A percentile compares a stretch with the other conserved stretches of the same genome.
phyloP scores from a whole-genome alignment of 2,329 filamentous ascomycete species.

The Neospermospora avenae region DNA sequence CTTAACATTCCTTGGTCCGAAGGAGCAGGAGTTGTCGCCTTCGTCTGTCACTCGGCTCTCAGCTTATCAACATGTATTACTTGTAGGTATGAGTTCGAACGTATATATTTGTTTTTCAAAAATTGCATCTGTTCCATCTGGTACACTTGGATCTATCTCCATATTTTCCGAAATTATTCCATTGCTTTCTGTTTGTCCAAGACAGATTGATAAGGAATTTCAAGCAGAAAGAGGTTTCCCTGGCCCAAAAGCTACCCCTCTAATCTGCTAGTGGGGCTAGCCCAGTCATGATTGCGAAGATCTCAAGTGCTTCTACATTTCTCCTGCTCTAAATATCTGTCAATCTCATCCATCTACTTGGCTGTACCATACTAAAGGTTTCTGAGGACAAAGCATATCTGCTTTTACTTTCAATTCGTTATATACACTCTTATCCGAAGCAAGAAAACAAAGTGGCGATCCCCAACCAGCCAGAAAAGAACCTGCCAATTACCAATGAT shows the following conservation, averaged over 20 bases:
- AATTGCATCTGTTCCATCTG: too few species aligned
- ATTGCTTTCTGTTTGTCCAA: not conserved
- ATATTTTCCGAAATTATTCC: not conserved
- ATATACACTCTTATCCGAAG: not conserved
- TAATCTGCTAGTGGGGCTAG: not conserved
- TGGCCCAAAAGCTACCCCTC: not conserved
- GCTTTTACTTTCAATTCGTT: not conserved
- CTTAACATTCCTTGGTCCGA: too few species aligned
- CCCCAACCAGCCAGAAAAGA: not conserved
- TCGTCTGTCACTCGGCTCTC: too few species aligned
- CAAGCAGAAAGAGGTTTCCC: not conserved
- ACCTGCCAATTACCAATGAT: constrained; percentile 34
- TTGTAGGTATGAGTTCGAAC: too few species aligned
- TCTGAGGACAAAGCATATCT: not conserved
- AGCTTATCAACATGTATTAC: too few species aligned
- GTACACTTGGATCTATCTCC: too few species aligned
- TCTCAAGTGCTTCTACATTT: not conserved
- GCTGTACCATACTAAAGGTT: not conserved
- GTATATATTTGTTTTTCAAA: too few species aligned
- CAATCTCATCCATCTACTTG: not conserved
- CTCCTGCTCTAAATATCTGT: not conserved
- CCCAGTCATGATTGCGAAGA: not conserved
- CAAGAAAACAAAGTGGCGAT: constrained; percentile 20
- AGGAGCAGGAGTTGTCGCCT: too few species aligned
- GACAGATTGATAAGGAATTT: not conserved